Evolutionary conservation across 2,329 filamentous ascomycete species (phyloP), one percentile per base, ranked within the genome.

Genomic region (Diplodia sapinea): DNA sequence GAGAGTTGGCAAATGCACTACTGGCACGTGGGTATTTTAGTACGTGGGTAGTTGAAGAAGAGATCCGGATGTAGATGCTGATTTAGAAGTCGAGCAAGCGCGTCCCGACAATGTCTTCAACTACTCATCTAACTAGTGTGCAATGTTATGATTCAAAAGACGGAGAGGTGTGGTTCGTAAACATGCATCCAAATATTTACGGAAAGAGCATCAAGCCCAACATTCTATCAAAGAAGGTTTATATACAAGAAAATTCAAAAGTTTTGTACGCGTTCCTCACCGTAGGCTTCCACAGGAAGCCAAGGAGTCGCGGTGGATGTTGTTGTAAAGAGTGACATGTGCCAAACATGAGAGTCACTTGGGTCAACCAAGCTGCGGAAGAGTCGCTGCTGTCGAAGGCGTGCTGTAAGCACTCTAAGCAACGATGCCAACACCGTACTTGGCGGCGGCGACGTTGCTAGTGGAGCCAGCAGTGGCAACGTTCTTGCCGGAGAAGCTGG

Each of bases 401-500:
- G 43, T 47, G 43, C 43, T n/a, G n/a, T n/a, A 47, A 47, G 43
- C 43, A 47, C 43, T 47, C 31, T 64, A 68, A 54, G 66, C 47
- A 50, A 65, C 36, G 54, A 68, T 76, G 36, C 84, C 84, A 69
- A 85, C 80, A 9, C 84, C 84, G 70, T 83, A 83, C 50, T 75
- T 79, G 68, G 72, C 76, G 17, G 73, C 72, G 43, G 83, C 79
- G 49, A 70, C 78, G 64, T 79, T 74, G 69, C 76, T 80, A 31
- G 76, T 75, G 31, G 78, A 71, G 15, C 71, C 68, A 15, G 84
- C 82, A 67, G 78, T 71, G 13, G 86, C 86, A 70, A 87, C 74
- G 69, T 80, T 84, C 81, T 86, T 85, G 69, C 84, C 84, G 59
- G 77, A 75, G 75, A 87, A 87, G 72, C 83, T 79, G 67, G 71